These are phyloP conservation scores for Panellus pusillus DNA, from an alignment of 768 basidiomycete species.

Conservation along the genomic window DNA sequence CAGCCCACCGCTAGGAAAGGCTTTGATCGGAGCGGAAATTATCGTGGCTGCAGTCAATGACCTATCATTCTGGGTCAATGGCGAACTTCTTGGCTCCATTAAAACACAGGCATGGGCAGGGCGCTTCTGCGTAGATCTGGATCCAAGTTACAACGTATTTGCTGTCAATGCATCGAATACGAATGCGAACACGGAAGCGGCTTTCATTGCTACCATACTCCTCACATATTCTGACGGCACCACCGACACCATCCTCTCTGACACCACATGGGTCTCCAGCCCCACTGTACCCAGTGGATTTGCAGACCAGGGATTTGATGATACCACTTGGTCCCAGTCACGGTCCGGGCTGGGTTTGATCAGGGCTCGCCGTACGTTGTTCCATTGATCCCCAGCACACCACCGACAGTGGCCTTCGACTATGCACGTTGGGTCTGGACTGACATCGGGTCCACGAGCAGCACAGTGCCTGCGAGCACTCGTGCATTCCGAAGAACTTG, in stretches of 20 bases:
- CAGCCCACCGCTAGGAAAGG: not conserved
- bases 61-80: too few relatives aligned
- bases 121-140: too few relatives aligned
- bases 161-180: constrained; percentile 3
- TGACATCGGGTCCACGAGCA: not conserved
- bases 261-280: constrained; percentile 1
- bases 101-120: too few relatives aligned
- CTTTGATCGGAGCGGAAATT: too few relatives aligned
- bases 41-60: too few relatives aligned
- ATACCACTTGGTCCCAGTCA: constrained; percentile 2
- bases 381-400: not conserved
- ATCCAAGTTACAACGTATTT: constrained; percentile 8
- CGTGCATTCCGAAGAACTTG: not conserved
- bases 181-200: not conserved
- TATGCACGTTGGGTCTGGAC: constrained; percentile 3
- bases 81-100: not conserved
- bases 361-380: not conserved
- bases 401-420: not conserved
- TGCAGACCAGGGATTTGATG: constrained; percentile 1
- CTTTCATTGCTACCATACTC: too few relatives aligned
- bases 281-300: not conserved
- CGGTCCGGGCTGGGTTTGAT: not conserved
- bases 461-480: not conserved
- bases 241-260: constrained; percentile 1
- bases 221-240: constrained; percentile 5